Percentiles rank a stretch among this genome's conserved stretches.
These are phyloP conservation scores for Pleodorina starrii DNA, from an alignment of 139 green algal genomes.

Conservation along the genomic window DNA sequence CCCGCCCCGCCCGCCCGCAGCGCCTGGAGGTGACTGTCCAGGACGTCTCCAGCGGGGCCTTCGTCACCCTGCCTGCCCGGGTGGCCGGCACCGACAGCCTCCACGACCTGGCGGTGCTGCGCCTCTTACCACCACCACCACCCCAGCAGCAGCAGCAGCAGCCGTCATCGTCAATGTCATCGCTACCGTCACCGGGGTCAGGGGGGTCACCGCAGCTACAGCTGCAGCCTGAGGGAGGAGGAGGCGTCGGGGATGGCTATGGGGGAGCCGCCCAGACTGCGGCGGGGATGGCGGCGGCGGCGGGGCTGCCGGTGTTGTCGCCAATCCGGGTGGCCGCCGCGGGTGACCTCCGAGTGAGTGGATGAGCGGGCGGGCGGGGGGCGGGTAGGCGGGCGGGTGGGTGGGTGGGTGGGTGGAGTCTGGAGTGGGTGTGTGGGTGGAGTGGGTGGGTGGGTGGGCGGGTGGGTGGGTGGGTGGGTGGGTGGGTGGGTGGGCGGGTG, in stretches of 20 bases:
- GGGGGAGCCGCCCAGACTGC: background rate
- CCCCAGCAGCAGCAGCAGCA: no score
- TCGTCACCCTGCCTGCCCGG: constrained; percentile 21
- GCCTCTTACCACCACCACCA: constrained; percentile 31
- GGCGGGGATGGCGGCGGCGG: background rate
- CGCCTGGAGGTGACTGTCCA: constrained; percentile 28
- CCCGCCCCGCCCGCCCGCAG: background rate
- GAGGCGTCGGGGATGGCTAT: background rate
- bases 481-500: no score
- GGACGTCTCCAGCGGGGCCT: background rate
- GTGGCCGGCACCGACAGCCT: constrained; percentile 60
- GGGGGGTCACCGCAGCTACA: background rate
- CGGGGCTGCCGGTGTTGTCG: background rate
- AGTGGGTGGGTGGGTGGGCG: no score
- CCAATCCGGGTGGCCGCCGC: constrained; percentile 59
- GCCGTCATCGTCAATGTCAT: no score
- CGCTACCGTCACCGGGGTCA: no score
- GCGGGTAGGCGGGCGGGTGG: no score
- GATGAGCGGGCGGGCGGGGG: background rate
- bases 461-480: no score
- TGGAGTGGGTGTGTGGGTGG: no score
- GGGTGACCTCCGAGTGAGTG: constrained; percentile 54
- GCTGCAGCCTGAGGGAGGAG: background rate
- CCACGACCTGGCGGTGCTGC: constrained; percentile 73
- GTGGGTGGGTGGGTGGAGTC: no score